Evolutionary conservation across 768 basidiomycete genomes (phyloP), one percentile per base, ranked within the genome.

Genomic region (Macrolepiota dolichaula): DNA sequence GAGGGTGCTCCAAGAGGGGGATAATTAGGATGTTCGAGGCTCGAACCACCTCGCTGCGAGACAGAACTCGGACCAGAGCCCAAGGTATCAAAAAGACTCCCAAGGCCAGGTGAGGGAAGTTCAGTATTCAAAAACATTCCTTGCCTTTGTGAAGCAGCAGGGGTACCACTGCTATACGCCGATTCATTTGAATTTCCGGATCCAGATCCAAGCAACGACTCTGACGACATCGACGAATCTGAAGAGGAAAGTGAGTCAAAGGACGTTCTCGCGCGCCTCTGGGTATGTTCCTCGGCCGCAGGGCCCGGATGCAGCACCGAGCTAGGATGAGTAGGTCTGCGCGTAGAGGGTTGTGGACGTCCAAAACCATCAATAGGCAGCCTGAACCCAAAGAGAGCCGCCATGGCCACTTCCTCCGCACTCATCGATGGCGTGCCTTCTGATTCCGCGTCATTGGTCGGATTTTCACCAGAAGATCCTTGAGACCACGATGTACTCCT

Each of bases 81-180:
- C 25, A 54, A 25, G 22, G 32, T 27, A 27, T 61, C 59, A 29
- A 61, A 61, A 22, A 61, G 22, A 32, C 35, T 44, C 15, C 52
- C 59, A 49, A 61, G 53, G 29, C 59, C 59, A 15, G 59, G 59
- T 17, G 59, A 61, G 40, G 59, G 59, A 12, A 61, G 29, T 22
- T 61, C 50, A 9, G 59, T 54, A 38, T 61, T 52, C 52, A 61
- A 55, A 32, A 61, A 61, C 59, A 61, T 54, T n/a, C 32, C 37
- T 25, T 53, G 22, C 10, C 24, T 22, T 32, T 49, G 24, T 15
- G 47, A 6, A 27, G 19, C 15, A 13, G 42, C 19, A 15, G 49
- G 36, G 13, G 17, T 36, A 22, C 15, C 19, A n/a, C 47, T 17
- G 1, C 57, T 25, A 40, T 38, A 51, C 37, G 38, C 47, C 9